Percentiles rank a stretch among this genome's conserved stretches.
Conservation (phyloP, 2,329 filamentous ascomycete species). For the Coniochaeta prunicola region DNA sequence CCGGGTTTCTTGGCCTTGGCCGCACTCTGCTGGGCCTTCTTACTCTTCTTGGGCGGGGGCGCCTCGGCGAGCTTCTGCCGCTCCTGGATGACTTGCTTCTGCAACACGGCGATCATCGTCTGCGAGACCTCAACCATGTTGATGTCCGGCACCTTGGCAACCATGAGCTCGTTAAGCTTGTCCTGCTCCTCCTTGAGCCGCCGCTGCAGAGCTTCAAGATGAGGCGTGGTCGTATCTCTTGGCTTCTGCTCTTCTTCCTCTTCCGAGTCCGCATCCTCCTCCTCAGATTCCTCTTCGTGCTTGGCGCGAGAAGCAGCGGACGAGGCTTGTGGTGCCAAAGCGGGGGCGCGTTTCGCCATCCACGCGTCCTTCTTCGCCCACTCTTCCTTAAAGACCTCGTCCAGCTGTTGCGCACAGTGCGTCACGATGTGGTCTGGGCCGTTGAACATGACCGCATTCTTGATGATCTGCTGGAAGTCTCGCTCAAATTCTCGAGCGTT, state of each 20-base stretch:
- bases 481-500: conserved; percentile 79
- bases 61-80: conserved; percentile 52
- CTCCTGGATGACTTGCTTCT: conserved; percentile 67
- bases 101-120: conserved; percentile 56
- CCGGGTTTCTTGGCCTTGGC: conserved; percentile 48
- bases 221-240: conserved; percentile 29
- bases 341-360: conserved; percentile 64
- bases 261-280: conserved; percentile 56
- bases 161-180: conserved; percentile 48
- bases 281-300: conserved; percentile 65
- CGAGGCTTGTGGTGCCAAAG: conserved; percentile 32
- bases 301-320: conserved; percentile 56
- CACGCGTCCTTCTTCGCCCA: conserved; percentile 77
- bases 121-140: conserved; percentile 49
- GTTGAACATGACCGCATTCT: conserved; percentile 92
- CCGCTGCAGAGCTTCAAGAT: conserved; percentile 44
- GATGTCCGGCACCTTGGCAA: conserved; percentile 41
- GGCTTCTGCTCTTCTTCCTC: conserved; percentile 36
- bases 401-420: conserved; percentile 61
- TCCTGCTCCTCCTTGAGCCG: conserved; percentile 49
- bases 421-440: conserved; percentile 65
- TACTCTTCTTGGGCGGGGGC: conserved; percentile 30
- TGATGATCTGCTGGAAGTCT: conserved; percentile 75
- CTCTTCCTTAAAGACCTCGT: conserved; percentile 66
- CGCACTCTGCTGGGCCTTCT: conserved; percentile 52